These are phyloP conservation scores for Coprinopsis strossmayeri DNA, from an alignment of 768 basidiomycete species.

Conservation along the genomic window DNA sequence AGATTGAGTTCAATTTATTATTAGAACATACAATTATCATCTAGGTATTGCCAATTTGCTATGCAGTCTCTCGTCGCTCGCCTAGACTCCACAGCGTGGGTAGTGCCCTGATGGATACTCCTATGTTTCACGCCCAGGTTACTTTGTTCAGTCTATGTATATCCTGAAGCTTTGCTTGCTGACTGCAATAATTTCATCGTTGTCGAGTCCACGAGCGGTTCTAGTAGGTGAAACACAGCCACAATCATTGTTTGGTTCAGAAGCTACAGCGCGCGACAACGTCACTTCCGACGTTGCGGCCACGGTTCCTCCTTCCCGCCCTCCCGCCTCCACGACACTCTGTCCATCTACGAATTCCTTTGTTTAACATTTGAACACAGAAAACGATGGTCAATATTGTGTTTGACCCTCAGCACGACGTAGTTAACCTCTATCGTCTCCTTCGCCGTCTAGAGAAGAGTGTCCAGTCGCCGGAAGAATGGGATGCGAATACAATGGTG, in stretches of 20 bases:
- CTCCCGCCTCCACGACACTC: background rate
- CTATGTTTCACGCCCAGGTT: too few species aligned
- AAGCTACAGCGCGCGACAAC: background rate
- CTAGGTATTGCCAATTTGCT: too few species aligned
- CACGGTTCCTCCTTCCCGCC: background rate
- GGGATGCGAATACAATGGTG: background rate
- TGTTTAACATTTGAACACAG: background rate
- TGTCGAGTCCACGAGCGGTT: too few species aligned
- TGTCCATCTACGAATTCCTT: background rate
- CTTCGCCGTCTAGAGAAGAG: constrained; percentile 10
- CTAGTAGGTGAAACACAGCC: too few species aligned
- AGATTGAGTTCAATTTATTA: too few species aligned
- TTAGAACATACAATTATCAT: too few species aligned
- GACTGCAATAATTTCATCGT: too few species aligned
- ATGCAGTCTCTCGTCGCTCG: too few species aligned
- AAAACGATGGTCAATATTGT: background rate
- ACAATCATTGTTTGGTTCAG: background rate
- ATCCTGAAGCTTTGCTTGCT: too few species aligned
- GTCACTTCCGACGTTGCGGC: background rate
- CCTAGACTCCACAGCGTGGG: too few species aligned
- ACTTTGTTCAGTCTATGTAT: too few species aligned
- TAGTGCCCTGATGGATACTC: too few species aligned
- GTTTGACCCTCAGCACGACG: constrained; percentile 9
- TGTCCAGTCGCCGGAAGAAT: background rate
- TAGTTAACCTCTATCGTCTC: constrained; percentile 10